Percentiles rank a stretch among this genome's conserved stretches.
These are phyloP conservation scores for Cicer pinnatifidum DNA, from an alignment of 306 rosid species.

Conservation along the genomic window DNA sequence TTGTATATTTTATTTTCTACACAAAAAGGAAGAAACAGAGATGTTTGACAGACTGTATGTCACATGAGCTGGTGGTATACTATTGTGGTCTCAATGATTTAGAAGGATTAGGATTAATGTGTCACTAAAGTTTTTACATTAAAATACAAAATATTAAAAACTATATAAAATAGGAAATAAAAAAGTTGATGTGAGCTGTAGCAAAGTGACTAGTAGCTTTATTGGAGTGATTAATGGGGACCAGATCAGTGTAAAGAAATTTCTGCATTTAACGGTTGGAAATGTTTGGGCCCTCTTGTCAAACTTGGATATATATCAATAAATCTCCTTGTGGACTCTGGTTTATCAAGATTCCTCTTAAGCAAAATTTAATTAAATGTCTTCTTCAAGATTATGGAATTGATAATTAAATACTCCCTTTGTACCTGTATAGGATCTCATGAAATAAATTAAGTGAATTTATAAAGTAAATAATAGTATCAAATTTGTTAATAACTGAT, in stretches of 20 bases:
- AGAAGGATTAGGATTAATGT: conserved; percentile 50
- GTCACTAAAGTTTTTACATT: conserved; percentile 51
- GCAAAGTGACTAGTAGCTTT: conserved; percentile 59
- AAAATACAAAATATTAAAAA: conserved; percentile 31
- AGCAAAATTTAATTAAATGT: conserved; percentile 26
- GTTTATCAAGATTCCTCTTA: conserved; percentile 39
- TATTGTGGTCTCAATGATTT: conserved; percentile 68
- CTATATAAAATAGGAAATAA: conserved; percentile 1
- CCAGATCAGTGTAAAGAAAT: conserved; percentile 46
- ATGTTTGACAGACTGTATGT: conserved; percentile 66
- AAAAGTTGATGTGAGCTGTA: conserved; percentile 56
- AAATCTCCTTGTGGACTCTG: conserved; percentile 22
- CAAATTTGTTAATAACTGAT: too few relatives aligned
- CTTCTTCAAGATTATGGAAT: conserved; percentile 33
- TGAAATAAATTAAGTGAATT: too few relatives aligned
- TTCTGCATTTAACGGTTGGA: conserved; percentile 53
- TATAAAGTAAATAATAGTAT: too few relatives aligned
- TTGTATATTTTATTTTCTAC: conserved; percentile 4
- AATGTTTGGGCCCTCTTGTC: conserved; percentile 46
- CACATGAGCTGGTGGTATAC: conserved; percentile 66
- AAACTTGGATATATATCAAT: background rate
- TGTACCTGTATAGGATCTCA: too few relatives aligned
- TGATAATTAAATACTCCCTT: background rate
- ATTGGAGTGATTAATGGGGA: conserved; percentile 50
- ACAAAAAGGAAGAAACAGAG: conserved; percentile 54